A percentile compares a stretch with the other conserved stretches of the same genome.
phyloP scores from a whole-genome alignment of 2,329 filamentous ascomycete species.

The Pyricularia sp. region DNA sequence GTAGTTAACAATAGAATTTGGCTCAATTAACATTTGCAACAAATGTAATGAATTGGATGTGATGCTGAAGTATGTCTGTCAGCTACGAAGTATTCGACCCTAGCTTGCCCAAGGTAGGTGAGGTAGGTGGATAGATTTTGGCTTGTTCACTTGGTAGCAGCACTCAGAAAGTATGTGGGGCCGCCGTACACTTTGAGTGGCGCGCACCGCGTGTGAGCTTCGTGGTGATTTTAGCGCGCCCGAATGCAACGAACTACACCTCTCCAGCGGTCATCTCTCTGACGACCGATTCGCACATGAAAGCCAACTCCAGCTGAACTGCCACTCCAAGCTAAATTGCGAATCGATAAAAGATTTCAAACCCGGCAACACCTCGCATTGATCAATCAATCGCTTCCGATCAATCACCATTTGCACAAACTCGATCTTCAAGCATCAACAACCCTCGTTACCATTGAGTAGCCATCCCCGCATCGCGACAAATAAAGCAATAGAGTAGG shows the following conservation, averaged over 20 bases:
- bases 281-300: neutral
- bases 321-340: neutral
- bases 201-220: neutral
- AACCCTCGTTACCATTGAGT: neutral
- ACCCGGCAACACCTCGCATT: neutral
- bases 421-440: neutral
- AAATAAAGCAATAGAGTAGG: neutral
- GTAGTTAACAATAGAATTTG: neutral
- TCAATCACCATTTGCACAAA: neutral
- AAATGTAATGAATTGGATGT: too few relatives aligned
- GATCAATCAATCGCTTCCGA: neutral
- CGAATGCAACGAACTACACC: neutral
- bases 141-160: too few relatives aligned
- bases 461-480: neutral
- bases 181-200: neutral
- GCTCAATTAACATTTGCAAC: neutral
- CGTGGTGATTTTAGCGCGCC: neutral
- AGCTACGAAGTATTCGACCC: too few relatives aligned
- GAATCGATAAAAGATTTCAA: neutral
- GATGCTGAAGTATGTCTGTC: too few relatives aligned
- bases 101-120: too few relatives aligned
- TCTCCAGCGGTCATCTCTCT: neutral
- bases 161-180: neutral
- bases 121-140: too few relatives aligned
- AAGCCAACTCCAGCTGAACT: neutral